Conservation (phyloP, 345 rosid genomes). For the Gossypium turneri region DNA sequence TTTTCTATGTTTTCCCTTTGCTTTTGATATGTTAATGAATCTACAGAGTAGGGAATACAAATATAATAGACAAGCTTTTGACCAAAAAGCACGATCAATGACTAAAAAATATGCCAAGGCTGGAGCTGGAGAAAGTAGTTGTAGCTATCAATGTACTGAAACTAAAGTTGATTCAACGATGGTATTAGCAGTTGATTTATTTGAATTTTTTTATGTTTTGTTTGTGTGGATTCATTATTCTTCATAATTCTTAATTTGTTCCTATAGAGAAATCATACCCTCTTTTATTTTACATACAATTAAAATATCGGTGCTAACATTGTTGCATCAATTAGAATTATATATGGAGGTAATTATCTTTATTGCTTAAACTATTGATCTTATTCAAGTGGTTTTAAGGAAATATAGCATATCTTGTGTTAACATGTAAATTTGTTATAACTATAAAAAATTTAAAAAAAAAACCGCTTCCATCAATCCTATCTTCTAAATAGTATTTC, state of each 20-base stretch:
- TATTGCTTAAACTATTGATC: background rate
- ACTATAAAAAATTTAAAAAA: too few species aligned
- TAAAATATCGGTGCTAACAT: constrained; percentile 51
- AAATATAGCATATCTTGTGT: background rate
- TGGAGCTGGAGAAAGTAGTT: constrained; percentile 32
- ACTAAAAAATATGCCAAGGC: constrained; percentile 59
- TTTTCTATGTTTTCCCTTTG: background rate
- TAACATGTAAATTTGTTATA: background rate
- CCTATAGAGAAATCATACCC: background rate
- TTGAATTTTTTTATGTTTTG: background rate
- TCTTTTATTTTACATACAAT: background rate
- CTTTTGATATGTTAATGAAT: constrained; percentile 10
- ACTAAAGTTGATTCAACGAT: constrained; percentile 15
- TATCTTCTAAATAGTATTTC: too few species aligned
- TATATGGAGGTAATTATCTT: constrained; percentile 56
- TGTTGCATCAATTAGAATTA: constrained; percentile 56
- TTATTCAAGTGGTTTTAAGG: background rate
- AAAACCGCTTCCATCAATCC: background rate
- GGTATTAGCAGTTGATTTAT: constrained; percentile 14
- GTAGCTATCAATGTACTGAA: constrained; percentile 24
- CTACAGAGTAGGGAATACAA: constrained; percentile 78
- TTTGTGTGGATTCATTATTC: background rate
- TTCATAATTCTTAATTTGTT: background rate
- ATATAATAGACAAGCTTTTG: constrained; percentile 67
- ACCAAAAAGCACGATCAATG: constrained; percentile 63